Evolutionary conservation across 148 eudicot species (phyloP).

Genomic region (Amaranthus palmeri): DNA sequence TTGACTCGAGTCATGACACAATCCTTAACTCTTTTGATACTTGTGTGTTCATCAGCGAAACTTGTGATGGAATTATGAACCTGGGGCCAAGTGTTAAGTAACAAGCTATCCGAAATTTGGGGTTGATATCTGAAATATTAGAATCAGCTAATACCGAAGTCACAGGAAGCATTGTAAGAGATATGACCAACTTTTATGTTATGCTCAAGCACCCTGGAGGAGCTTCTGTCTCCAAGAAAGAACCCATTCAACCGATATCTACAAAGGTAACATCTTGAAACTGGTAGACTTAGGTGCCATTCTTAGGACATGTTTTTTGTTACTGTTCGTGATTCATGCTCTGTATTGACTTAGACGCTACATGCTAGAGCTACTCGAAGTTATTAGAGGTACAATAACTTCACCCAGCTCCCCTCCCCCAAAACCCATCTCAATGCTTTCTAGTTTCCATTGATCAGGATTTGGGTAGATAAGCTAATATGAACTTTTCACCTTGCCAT

Average conservation of each 20-base stretch:
- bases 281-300: neutral
- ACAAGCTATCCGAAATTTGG: constrained; percentile 11
- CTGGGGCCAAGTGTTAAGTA: neutral
- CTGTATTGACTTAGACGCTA: too few relatives aligned
- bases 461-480: neutral
- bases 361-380: too few relatives aligned
- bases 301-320: neutral
- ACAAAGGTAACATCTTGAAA: constrained; percentile 19
- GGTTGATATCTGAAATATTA: neutral
- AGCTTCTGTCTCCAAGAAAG: constrained; percentile 14
- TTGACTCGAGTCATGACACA: too few relatives aligned
- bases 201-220: constrained; percentile 23
- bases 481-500: neutral
- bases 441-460: neutral
- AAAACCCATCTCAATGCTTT: neutral
- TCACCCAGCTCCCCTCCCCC: neutral
- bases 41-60: constrained; percentile 4
- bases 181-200: constrained; percentile 23
- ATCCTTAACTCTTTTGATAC: constrained; percentile 1
- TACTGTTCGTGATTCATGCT: neutral
- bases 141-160: neutral
- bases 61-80: constrained; percentile 11
- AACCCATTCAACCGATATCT: constrained; percentile 12
- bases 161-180: neutral
- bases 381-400: too few relatives aligned